Base-by-base conservation (phyloP, 2,329 filamentous ascomycete genomes). In the Dryadomyces quercus-mongolicae region DNA sequence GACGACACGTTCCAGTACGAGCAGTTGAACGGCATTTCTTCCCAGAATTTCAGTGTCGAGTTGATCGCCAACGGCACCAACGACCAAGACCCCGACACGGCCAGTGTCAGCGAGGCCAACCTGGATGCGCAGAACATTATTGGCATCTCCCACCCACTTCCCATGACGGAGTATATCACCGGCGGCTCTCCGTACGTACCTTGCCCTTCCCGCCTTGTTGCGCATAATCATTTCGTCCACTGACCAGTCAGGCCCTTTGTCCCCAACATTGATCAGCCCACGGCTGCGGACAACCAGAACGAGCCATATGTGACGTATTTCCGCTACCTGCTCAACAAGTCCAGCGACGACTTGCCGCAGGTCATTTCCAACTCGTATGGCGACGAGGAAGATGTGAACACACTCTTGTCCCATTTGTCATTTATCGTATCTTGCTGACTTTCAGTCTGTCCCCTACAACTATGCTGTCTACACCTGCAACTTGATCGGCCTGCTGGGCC, bases 331-430 rank as follows among this genome's bases (percentile, higher is more conserved):
- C 68, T 85, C 3, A 64, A 69, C 20, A 72, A 83, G 20, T 65
- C 71, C 1, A 74, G 80, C 56, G 64, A 70, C 3, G 64, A 77
- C 18, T 70, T 88, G 0, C 84, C 85, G 0, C 74, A 78, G 3
- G 78, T 86, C 18, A 72, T 88, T 45, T 77, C 75, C 44, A 84
- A 82, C n/a, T 87, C 83, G 0, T 88, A 88, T 62, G 83, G 82
- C 25, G 82, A 86, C 60, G 74, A 82, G 49, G 85, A 88, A 55
- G 55, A 58, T 48, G 61, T 60, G 48, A 40, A 55, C 51, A 55
- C 51, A 13, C 44, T 38, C n/a, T 40, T 16, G 34, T 15, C 22
- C 40, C 44, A 2, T 25, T 15, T n/a, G 16, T 7, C 21, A 16
- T 18, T 5, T 12, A 21, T 12, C 1, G 20, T 49, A 21, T 5